Evolutionary conservation across 208 protist genomes (phyloP), one percentile per base, ranked within the genome.

Genomic region (Acanthamoeba healyi): DNA sequence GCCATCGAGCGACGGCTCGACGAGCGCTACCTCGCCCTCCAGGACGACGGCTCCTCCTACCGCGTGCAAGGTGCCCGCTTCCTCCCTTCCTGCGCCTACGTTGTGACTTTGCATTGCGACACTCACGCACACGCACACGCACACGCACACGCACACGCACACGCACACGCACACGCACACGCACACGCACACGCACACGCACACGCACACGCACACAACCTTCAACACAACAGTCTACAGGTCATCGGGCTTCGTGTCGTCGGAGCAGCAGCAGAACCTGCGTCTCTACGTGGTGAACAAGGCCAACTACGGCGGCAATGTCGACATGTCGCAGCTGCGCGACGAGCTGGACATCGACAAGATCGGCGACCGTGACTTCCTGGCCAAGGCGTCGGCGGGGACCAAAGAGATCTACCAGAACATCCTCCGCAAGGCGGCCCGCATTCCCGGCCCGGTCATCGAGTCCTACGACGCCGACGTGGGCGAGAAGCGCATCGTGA

Each of bases 401-500:
- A 82, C 95, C 32, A 94, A 95, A 32, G 95, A 97, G n/a, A 93
- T 96, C 14, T 97, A 98, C 89, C 96, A 98, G 54, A 95, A 95
- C 65, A 96, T 98, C 77, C 94, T 98, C 61, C 65, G 82, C 26
- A 96, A 97, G 70, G 97, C 97, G 44, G 91, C 94, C 34, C 17
- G n/a, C 24, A 79, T 70, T 32, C 63, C 91, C 32, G 97, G 92
- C 34, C 77, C 91, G 81, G 87, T 92, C 26, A 92, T 92, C 40
- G 70, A 94, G 77, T 36, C 42, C 38, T 87, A 65, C 34, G 91
- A n/a, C 17, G 42, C 26, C 15, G 77, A 67, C 26, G 7, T 22
- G 2, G 49, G 92, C 38, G 91, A 58, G 24, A 74, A 38, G 44
- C 65, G 91, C 6, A 46, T 94, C 34, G 72, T 82, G 14, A 94